phyloP scores from a whole-genome alignment of 805 yeast genomes.

The Suhomyces kilbournensis region DNA sequence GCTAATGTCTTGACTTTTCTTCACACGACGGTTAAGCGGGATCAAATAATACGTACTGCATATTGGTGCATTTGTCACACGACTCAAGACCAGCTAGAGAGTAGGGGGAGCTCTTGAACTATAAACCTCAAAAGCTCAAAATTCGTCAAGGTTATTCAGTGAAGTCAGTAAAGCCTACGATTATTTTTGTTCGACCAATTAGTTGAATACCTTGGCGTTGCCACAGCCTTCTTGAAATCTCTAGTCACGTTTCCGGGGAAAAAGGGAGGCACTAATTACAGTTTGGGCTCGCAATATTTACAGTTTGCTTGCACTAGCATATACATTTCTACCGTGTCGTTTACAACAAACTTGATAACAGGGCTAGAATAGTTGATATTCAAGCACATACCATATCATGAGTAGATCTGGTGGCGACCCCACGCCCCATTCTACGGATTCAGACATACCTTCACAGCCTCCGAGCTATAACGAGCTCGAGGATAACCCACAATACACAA shows the following conservation, averaged over 20 bases:
- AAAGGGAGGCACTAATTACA: background rate
- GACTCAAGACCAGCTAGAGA: background rate
- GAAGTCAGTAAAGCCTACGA: background rate
- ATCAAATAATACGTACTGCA: background rate
- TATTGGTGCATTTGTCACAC: background rate
- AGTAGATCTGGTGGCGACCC: background rate
- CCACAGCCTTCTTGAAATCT: background rate
- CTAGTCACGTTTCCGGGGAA: background rate
- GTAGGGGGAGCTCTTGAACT: too few species aligned
- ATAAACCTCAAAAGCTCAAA: too few species aligned
- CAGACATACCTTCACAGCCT: constrained; percentile 9
- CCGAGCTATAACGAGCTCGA: constrained; percentile 10
- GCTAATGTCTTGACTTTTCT: background rate
- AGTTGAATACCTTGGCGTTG: background rate
- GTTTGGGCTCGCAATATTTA: background rate
- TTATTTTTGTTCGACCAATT: background rate
- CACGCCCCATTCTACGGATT: background rate
- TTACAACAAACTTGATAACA: background rate
- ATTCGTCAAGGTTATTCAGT: too few species aligned
- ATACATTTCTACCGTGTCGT: background rate
- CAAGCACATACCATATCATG: background rate
- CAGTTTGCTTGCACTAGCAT: background rate
- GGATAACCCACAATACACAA: background rate
- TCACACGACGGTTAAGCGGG: background rate
- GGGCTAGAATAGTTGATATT: background rate